phyloP scores from a whole-genome alignment of 805 yeast species.

The Starmerella apis region DNA sequence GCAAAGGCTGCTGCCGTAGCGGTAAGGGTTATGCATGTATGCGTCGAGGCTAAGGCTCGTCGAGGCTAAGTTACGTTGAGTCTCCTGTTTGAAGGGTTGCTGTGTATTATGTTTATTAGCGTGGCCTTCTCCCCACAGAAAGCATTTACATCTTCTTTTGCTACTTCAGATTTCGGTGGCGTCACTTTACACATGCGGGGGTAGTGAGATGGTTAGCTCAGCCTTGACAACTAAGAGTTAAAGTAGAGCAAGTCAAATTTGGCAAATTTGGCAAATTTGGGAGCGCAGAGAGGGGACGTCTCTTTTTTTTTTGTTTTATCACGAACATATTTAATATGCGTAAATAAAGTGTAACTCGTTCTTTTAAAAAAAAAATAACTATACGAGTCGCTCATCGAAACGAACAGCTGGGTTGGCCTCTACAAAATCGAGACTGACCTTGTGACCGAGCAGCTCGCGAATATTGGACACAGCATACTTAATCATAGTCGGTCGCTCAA shows the following conservation, averaged over 20 bases:
- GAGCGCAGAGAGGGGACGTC: too few species aligned
- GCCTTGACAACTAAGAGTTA: too few species aligned
- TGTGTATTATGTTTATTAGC: neutral
- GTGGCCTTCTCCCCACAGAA: neutral
- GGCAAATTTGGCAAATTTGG: too few species aligned
- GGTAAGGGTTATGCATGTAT: neutral
- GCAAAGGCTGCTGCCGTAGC: neutral
- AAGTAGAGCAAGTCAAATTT: too few species aligned
- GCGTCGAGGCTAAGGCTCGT: slow-evolving; percentile 3
- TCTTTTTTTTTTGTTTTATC: too few species aligned
- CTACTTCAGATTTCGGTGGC: too few species aligned
- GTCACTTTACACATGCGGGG: too few species aligned
- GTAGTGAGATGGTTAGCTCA: too few species aligned
- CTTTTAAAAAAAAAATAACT: neutral
- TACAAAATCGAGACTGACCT: slow-evolving; percentile 86
- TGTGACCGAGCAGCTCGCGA: slow-evolving; percentile 94
- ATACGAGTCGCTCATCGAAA: slow-evolving; percentile 63
- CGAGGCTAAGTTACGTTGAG: too few species aligned
- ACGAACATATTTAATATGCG: too few species aligned
- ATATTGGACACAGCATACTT: slow-evolving; percentile 92
- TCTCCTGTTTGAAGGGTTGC: neutral
- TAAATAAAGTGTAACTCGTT: too few species aligned
- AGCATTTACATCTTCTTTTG: too few species aligned
- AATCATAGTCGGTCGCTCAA: slow-evolving; percentile 99
- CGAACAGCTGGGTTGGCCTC: slow-evolving; percentile 97